phyloP scores from a whole-genome alignment of 2,329 filamentous ascomycete species.

The Aspergillus tamarii region DNA sequence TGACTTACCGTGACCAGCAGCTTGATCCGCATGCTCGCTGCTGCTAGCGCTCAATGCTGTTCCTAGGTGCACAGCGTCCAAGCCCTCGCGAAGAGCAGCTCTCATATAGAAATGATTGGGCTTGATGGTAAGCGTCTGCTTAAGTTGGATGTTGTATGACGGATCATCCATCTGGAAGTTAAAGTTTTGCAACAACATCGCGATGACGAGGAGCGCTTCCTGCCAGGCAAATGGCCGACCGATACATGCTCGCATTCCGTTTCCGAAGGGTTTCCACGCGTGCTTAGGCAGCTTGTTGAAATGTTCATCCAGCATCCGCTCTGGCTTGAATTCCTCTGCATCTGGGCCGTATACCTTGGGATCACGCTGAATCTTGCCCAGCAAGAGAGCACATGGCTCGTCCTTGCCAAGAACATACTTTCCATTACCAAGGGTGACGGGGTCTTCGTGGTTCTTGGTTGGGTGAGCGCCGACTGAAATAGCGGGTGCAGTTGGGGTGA shows the following conservation, averaged over 20 bases:
- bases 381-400: conserved; percentile 53
- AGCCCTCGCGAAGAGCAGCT: conserved; percentile 56
- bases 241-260: conserved; percentile 71
- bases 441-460: conserved; percentile 43
- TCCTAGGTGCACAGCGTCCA: conserved; percentile 49
- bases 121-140: conserved; percentile 45
- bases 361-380: conserved; percentile 63
- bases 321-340: conserved; percentile 67
- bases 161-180: conserved; percentile 67
- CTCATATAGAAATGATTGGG: conserved; percentile 64
- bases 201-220: conserved; percentile 65
- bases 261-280: conserved; percentile 75
- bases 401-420: conserved; percentile 63
- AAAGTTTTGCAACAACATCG: conserved; percentile 72
- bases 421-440: conserved; percentile 58
- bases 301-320: conserved; percentile 71
- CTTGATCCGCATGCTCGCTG: conserved; percentile 10
- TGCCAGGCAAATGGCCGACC: conserved; percentile 76
- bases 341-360: conserved; percentile 67
- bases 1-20: conserved; percentile 19
- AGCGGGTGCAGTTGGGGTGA: conserved; percentile 61
- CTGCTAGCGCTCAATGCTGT: conserved; percentile 33
- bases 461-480: conserved; percentile 57
- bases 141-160: conserved; percentile 42
- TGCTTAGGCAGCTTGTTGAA: conserved; percentile 68